Base-by-base conservation (phyloP, 108 stramenopile species). In the Nitzschia palea region DNA sequence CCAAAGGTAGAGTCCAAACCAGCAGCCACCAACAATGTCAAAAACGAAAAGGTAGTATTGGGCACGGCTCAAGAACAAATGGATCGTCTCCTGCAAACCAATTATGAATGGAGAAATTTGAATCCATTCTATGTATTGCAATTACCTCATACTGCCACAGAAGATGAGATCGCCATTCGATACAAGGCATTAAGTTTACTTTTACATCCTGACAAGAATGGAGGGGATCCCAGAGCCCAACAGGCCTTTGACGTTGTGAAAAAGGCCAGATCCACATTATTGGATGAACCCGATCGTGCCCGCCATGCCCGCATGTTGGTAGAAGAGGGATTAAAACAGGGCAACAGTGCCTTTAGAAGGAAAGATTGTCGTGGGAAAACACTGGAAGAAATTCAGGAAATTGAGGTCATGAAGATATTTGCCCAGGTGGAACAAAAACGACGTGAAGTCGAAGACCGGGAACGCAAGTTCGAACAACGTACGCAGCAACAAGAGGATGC, bases 61-160 rank as follows among this genome's bases (percentile, higher is more conserved):
- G 93, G 93, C 25, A 80, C 86, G 9, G 70, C 84, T 10, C 10
- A 65, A 26, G 55, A 74, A n/a, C 90, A 94, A 74, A 91, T 90
- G 57, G 84, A 94, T 44, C 90, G 93, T 30, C 77, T 94, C 34
- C 62, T 94, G 40, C 77, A 76, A 70, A 60, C 73, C 20, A 89
- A 89, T 32, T 88, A 88, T 67, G 83, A 91, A 74, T 94, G 93
- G 93, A 83, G 86, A 18, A 94, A 94, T 60, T 75, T 94, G 23
- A 94, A 94, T 69, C 93, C 93, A 25, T 94, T 79, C 55, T 73
- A 71, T 64, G 90, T 94, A 0, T 64, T 94, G 32, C 87, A 89
- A 58, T 56, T 91, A 3, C 74, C 87, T 22, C 64, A 68, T n/a
- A 67, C 48, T 2, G 67, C 86, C 10, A 79, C 77, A 3, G 81